phyloP scores from a whole-genome alignment of 1,284 basidiomycete species.

The Marasmius sp. region DNA sequence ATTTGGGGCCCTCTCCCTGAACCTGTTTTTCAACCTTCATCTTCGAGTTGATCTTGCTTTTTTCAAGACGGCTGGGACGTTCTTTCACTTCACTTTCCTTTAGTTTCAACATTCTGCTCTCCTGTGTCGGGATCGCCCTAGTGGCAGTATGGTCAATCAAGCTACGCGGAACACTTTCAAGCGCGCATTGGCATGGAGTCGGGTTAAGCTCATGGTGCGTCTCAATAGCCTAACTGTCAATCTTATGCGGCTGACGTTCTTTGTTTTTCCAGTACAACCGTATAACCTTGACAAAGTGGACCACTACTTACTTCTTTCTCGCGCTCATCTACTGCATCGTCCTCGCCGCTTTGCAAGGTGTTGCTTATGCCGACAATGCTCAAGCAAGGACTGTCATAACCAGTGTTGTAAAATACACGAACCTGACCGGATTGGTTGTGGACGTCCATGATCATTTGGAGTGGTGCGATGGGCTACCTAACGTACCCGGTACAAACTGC shows the following conservation, averaged over 20 bases:
- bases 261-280: conserved; percentile 33
- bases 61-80: conserved; percentile 3
- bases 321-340: conserved; percentile 37
- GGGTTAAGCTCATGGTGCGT: neutral
- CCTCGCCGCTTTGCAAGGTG: conserved; percentile 35
- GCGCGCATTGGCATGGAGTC: neutral
- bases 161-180: neutral
- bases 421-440: conserved; percentile 23
- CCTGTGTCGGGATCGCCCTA: neutral
- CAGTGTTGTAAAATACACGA: conserved; percentile 21
- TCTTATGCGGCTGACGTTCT: neutral
- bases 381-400: conserved; percentile 30
- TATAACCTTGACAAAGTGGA: conserved; percentile 43
- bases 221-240: neutral
- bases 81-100: neutral
- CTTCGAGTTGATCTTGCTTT: neutral
- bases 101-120: neutral
- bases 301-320: conserved; percentile 42
- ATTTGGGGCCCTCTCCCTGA: neutral
- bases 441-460: conserved; percentile 15
- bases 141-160: neutral
- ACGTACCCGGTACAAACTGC: conserved; percentile 20
- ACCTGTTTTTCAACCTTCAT: neutral
- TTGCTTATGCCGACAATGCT: conserved; percentile 32
- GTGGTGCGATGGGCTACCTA: conserved; percentile 25